Base-by-base conservation (phyloP, 1,284 basidiomycete genomes). In the Trichosporon coremiiforme region DNA sequence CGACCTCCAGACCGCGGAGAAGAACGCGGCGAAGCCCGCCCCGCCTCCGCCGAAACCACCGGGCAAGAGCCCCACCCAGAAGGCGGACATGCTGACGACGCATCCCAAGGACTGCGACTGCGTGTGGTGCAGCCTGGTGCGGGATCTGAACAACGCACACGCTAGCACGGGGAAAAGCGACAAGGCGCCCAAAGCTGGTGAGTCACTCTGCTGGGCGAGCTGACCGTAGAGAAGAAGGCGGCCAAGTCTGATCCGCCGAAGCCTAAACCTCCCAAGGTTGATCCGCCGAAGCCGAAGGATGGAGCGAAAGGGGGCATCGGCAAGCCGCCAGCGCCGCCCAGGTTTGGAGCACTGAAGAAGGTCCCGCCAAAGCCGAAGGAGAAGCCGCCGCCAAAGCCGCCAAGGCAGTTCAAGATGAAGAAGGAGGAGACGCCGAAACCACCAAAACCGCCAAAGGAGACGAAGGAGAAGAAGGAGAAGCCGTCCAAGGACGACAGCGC, bases 61-160 rank as follows among this genome's bases (percentile, higher is more conserved):
- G 57, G 57, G 31, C 8, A 29, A 29, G 29, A 60, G 15, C 17
- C 4, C 57, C 1, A 15, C 31, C 17, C 57, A 60, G 31, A 60
- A 60, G 15, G 57, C 57, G 1, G 57, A 60, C 57, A 8, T 60
- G 29, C 31, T 60, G 57, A 60, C 57, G 31, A 33, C 31, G 15
- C 57, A 60, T 22, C 57, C 57, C 17, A 25, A 13, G 15, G 31
- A 33, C 29, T 60, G 57, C 57, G 57, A 60, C 57, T 60, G 57
- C 57, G 57, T 60, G 5, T 60, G 57, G 57, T 60, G 57, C 57
- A 60, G 13, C 22, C 29, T 60, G 4, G 57, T 25, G 4, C 29
- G 57, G 31, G 10, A 53, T 9, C 20, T 53, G 47, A 53, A 20
- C 6, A 38, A 7, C 12, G 36, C 10, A 12, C 6, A 38, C 36